Base-by-base conservation (phyloP, 306 rosid genomes). In the Luffa aegyptiaca region DNA sequence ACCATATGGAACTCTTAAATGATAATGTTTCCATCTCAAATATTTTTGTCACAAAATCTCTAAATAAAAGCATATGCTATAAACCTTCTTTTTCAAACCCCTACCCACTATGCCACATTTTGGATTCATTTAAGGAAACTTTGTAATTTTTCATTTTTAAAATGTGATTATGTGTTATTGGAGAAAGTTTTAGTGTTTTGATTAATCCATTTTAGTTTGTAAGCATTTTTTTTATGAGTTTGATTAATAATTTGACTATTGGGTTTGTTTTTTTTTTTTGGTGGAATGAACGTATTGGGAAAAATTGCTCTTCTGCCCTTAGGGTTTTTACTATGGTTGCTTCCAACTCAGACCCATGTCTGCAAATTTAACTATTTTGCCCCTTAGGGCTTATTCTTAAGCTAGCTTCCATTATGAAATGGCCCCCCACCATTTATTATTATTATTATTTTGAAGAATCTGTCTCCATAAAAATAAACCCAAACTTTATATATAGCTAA, bases 351-450 rank as follows among this genome's bases (percentile, higher is more conserved):
- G 1, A 72, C 58, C 42, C 77, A 14, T 3, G 39, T 71, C 9
- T 20, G 39, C 56, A 71, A 71, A 45, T 71, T 12, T 20, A 45
- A 44, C n/a, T 13, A 26, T 48, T 72, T 72, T 48, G 39, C 42
- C 3, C 55, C 48, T 74, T 26, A 26, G 16, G 62, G 16, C 16
- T 49, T 74, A 74, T 74, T 74, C 62, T 74, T 74, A 74, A 48
- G 78, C 78, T 74, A 74, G 78, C 16, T 74, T 74, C 62, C 78
- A 74, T 33, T 21, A 26, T 36, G 44, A 8, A 7, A 73, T 73
- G 77, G 37, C 55, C 55, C 76, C 78, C 78, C 57, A 48, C 12
- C 39, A 46, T 71, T 46, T 71, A 18, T 3, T 70, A 26, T 2
- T 26, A 6, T 73, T 73, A 14, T 73, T 26, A 12, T 49, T 73